These are phyloP conservation scores for Penicillium sp. DNA, from an alignment of 2,329 filamentous ascomycete genomes.

Conservation along the genomic window DNA sequence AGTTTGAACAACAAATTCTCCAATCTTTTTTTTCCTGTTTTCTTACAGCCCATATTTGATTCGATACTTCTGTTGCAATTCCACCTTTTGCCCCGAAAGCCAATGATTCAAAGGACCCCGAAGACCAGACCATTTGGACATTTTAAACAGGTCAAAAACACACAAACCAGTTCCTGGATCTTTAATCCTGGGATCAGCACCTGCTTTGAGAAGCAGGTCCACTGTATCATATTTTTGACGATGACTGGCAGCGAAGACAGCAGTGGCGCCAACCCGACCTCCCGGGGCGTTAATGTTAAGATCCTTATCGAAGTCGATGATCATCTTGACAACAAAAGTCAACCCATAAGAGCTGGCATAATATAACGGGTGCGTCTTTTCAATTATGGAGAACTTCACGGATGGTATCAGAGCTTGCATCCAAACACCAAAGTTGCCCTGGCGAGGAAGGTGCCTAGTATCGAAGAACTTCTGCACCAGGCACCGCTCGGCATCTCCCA, in stretches of 20 bases:
- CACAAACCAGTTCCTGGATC: conserved; percentile 12
- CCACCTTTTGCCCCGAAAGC: not conserved
- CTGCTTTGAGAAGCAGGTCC: conserved; percentile 16
- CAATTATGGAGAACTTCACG: conserved; percentile 1
- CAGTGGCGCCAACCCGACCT: conserved; percentile 15
- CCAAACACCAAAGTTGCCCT: conserved; percentile 21
- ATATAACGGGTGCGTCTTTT: conserved; percentile 19
- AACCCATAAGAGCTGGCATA: conserved; percentile 23
- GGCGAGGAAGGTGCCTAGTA: conserved; percentile 8
- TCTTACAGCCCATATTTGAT: not conserved
- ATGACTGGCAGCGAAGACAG: conserved; percentile 17
- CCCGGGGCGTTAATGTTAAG: conserved; percentile 20
- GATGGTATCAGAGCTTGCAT: conserved; percentile 10
- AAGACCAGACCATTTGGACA: conserved; percentile 5
- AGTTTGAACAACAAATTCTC: too few relatives aligned
- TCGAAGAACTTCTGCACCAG: conserved; percentile 17
- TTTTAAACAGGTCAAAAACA: conserved; percentile 9
- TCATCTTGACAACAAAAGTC: conserved; percentile 14
- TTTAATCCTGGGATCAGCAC: conserved; percentile 18
- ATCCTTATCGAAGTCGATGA: conserved; percentile 14
- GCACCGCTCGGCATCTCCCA: not conserved
- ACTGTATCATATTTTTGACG: conserved; percentile 15
- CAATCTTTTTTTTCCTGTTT: too few relatives aligned
- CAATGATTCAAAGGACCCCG: conserved; percentile 5
- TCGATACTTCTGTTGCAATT: conserved; percentile 1